Evolutionary conservation across 148 eudicot genomes (phyloP).

Genomic region (Fagopyrum tataricum): DNA sequence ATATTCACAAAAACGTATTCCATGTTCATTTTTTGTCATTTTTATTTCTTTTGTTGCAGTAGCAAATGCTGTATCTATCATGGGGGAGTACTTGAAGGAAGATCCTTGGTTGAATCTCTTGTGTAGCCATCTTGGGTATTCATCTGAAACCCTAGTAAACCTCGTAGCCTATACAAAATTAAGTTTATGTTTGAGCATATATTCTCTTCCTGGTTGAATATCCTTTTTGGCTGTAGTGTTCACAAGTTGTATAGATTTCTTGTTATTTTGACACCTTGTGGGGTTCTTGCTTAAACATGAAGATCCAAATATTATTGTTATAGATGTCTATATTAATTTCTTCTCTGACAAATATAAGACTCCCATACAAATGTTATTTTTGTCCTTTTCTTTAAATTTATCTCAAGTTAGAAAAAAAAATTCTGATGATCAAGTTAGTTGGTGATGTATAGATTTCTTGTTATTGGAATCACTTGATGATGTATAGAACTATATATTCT

Average conservation of each 20-base stretch:
- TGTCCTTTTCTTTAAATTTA: too few species aligned
- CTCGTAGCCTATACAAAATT: background rate
- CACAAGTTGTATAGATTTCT: background rate
- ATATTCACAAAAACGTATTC: background rate
- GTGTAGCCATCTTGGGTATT: conserved; percentile 68
- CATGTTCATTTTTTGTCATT: background rate
- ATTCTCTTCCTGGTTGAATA: background rate
- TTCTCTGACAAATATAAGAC: background rate
- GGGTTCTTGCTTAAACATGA: background rate
- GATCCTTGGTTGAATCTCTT: conserved; percentile 88
- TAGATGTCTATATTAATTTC: background rate
- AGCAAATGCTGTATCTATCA: conserved; percentile 56
- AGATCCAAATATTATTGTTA: background rate
- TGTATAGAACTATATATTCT: background rate
- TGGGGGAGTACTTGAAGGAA: conserved; percentile 85
- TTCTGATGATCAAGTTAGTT: too few species aligned
- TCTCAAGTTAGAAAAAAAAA: too few species aligned
- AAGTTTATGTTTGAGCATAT: background rate
- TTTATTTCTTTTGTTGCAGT: conserved; percentile 32
- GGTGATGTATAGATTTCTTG: too few species aligned
- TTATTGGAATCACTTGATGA: background rate
- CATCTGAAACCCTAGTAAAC: background rate
- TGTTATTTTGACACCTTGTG: background rate
- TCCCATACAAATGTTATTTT: background rate
- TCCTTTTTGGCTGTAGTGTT: background rate